phyloP scores from a whole-genome alignment of 2,329 filamentous ascomycete species.

The Arachnomyces sp. region DNA sequence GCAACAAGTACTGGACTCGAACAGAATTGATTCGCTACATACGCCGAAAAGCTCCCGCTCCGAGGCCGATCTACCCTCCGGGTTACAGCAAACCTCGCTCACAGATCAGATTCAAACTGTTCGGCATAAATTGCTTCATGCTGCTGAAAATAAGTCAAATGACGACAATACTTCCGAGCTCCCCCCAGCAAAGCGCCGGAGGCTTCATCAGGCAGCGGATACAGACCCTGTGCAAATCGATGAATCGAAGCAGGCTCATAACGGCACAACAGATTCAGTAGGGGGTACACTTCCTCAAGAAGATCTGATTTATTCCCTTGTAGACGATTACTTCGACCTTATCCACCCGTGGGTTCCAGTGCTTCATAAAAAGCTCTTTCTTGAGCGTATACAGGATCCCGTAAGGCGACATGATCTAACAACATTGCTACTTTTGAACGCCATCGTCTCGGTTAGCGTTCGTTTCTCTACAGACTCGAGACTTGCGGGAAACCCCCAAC shows the following conservation, averaged over 20 bases:
- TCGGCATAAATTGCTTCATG: neutral
- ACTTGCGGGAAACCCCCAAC: constrained; percentile 9
- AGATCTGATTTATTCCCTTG: constrained; percentile 19
- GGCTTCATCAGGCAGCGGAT: neutral
- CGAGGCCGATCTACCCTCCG: neutral
- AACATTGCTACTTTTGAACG: constrained; percentile 16
- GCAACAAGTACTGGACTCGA: neutral
- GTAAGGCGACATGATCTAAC: constrained; percentile 11
- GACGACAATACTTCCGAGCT: neutral
- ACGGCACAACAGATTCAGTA: neutral
- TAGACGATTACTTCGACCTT: constrained; percentile 24
- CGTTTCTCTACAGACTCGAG: constrained; percentile 13
- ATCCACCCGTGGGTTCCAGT: constrained; percentile 30
- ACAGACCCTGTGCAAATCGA: neutral
- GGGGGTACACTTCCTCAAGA: constrained; percentile 8
- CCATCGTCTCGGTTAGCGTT: constrained; percentile 18
- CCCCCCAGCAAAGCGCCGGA: neutral
- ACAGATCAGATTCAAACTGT: no score
- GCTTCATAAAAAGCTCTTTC: constrained; percentile 23
- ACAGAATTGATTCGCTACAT: neutral
- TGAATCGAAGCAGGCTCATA: no score
- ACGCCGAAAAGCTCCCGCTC: neutral
- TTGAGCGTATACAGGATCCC: constrained; percentile 16
- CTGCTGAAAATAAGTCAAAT: neutral
- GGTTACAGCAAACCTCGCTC: no score